Evolutionary conservation across 1,284 basidiomycete genomes (phyloP), one percentile per base, ranked within the genome.

Genomic region (Puccinia polysora): DNA sequence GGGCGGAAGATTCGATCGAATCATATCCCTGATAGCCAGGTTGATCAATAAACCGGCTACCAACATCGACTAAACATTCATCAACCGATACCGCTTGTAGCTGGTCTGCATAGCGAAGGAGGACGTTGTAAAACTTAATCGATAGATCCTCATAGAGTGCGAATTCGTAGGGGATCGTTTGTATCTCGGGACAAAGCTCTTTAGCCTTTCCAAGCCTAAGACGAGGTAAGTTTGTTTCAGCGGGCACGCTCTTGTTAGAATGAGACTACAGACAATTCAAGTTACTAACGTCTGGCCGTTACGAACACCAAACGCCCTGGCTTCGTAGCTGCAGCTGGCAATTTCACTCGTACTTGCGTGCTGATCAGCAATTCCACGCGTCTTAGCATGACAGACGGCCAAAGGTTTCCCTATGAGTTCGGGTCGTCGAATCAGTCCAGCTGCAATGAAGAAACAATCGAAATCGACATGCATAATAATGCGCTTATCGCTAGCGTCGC

Each of bases 391-490:
- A 78, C 95, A 98, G 0, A 98, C 96, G 0, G 94, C 93, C 1
- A 89, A 87, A 0, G 95, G 90, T 78, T 89, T 90, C 0, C 91
- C 91, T 64, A 85, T 86, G 49, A 95, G 80, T 73, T 94, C 84
- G 0, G 90, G 90, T 0, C 90, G 83, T 65, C 84, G 85, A 2
- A 89, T 83, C 56, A 95, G 80, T 0, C 91, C 90, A n/a, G 88
- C 92, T 0, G 89, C 87, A 12, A 97, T 93, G 78, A 98, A 98
- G 83, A 97, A 98, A 77, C 89, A 91, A 79, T 98, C 95, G 77
- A 98, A 97, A 80, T 97, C 93, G 77, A 91, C 90, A 77, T 97
- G 93, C 85, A 96, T 89, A 76, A 95, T 89, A 18, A 90, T 85
- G 14, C 85, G 84, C 56, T 88, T 85, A 38, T 78, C 76, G 12